phyloP scores from a whole-genome alignment of 208 protist genomes.

The Wallacemonas sp. region DNA sequence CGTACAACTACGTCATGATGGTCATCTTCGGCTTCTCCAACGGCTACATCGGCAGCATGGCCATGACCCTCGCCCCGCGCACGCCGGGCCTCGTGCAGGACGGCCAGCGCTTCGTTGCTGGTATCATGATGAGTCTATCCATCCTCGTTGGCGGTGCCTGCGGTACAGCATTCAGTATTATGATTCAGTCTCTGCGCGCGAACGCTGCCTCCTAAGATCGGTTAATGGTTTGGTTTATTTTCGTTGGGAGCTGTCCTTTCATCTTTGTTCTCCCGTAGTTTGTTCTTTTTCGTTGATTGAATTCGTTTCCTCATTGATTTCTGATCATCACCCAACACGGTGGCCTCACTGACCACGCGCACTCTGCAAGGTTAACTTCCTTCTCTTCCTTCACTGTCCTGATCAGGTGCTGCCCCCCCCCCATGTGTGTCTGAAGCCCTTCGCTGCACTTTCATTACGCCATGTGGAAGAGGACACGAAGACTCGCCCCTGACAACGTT shows the following conservation, averaged over 20 bases:
- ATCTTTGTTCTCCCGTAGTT: not conserved
- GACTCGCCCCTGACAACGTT: no score
- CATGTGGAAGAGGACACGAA: no score
- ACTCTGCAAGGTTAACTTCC: no score
- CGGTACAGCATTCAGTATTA: constrained; percentile 42
- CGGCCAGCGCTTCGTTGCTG: constrained; percentile 54
- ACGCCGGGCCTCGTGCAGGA: constrained; percentile 28
- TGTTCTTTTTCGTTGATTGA: constrained; percentile 1
- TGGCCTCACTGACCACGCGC: no score
- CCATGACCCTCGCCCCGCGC: constrained; percentile 51
- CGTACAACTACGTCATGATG: constrained; percentile 50
- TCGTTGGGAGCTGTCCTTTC: not conserved
- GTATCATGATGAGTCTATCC: constrained; percentile 21
- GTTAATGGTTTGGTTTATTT: not conserved
- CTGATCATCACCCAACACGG: no score
- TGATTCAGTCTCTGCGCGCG: constrained; percentile 37
- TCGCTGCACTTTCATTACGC: no score
- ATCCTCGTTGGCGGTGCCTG: constrained; percentile 34
- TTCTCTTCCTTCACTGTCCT: no score
- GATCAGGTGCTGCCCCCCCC: no score
- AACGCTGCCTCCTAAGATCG: not conserved
- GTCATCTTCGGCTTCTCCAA: constrained; percentile 58
- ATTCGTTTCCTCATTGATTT: not conserved
- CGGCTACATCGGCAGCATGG: constrained; percentile 49
- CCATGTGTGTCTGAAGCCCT: no score